Base-by-base conservation (phyloP, 371 early-diverging fungal species). In the Vairimorpha necatrix region DNA sequence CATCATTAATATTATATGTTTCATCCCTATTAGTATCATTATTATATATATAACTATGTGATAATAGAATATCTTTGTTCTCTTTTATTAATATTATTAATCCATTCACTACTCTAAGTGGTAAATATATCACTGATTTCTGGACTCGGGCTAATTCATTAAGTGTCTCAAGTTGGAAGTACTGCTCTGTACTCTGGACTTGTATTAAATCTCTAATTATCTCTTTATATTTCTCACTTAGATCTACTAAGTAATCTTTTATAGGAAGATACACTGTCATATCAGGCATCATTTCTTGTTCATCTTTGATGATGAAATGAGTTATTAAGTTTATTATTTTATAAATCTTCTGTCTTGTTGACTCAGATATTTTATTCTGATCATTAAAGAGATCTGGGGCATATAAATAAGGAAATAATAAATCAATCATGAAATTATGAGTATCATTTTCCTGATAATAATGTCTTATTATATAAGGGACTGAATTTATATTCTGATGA, bases 131-230 rank as follows among this genome's bases (percentile, higher is more conserved):
- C 14, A 88, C 87, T 0, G 94, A 93, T 73, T 92, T 92, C 65
- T 89, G 87, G 26, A 90, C 88, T 54, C 87, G 89, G 2, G 90
- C 88, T 66, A 92, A 87, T 75, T 95, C 95, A 2, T 88, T 87
- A 76, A 90, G 90, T 78, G 91, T 90, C 84, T 93, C 91, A 75
- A 94, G 91, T 50, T 89, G 89, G 84, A 93, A 94, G 79, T 91
- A 89, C 39, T 88, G 88, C 79, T 94, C 93, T 13, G 93, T 90
- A 26, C 91, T 88, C 28, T 86, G 87, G 4, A 93, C 92, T 56
- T 89, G 88, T 16, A 90, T 88, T 6, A 92, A 91, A 85, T 83
- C 75, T 20, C 38, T n/a, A 14, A 75, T 11, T 60, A 42, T 30
- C 34, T 38, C 22, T 32, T 22, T 26, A 74, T 54, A 73, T 53